Conservation (phyloP, 202 grass and related monocot species). For the Panicum virgatum region DNA sequence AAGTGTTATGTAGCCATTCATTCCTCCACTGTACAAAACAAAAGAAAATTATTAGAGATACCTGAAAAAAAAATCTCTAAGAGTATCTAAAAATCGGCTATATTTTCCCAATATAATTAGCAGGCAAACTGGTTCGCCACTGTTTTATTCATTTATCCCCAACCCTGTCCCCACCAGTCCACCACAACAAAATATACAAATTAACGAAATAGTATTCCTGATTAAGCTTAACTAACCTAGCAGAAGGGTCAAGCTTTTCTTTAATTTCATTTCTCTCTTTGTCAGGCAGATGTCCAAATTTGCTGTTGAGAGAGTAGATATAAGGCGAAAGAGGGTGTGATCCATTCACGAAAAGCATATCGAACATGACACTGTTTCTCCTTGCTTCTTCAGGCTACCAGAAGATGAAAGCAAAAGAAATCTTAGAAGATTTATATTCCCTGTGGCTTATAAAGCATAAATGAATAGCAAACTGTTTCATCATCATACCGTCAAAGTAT, state of each 20-base stretch:
- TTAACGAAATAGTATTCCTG: slow-evolving; percentile 10
- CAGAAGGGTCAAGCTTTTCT: slow-evolving; percentile 83
- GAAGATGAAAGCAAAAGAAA: slow-evolving; percentile 28
- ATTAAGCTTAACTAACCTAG: slow-evolving; percentile 68
- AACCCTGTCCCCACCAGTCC: neutral
- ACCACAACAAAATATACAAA: neutral
- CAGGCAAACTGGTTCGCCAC: neutral
- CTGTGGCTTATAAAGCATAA: slow-evolving; percentile 20
- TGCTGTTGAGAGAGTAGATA: slow-evolving; percentile 91
- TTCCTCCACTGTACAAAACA: slow-evolving; percentile 81
- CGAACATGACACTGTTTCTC: slow-evolving; percentile 84
- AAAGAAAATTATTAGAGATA: slow-evolving; percentile 21
- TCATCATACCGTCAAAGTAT: slow-evolving; percentile 79
- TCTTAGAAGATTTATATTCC: slow-evolving; percentile 24
- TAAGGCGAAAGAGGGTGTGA: slow-evolving; percentile 90
- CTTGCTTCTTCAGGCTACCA: slow-evolving; percentile 89
- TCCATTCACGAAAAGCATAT: slow-evolving; percentile 97
- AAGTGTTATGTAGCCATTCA: slow-evolving; percentile 94
- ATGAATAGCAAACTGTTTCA: slow-evolving; percentile 14
- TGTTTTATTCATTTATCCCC: slow-evolving; percentile 18
- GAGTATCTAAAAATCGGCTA: neutral
- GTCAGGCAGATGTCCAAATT: slow-evolving; percentile 67
- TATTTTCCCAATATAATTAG: neutral
- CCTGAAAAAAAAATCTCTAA: neutral
- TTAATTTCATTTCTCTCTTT: slow-evolving; percentile 66